Percentiles rank a stretch among this genome's conserved stretches.
These are phyloP conservation scores for Pyrenochaeta sp. DNA, from an alignment of 2,329 filamentous ascomycete genomes.

Conservation along the genomic window DNA sequence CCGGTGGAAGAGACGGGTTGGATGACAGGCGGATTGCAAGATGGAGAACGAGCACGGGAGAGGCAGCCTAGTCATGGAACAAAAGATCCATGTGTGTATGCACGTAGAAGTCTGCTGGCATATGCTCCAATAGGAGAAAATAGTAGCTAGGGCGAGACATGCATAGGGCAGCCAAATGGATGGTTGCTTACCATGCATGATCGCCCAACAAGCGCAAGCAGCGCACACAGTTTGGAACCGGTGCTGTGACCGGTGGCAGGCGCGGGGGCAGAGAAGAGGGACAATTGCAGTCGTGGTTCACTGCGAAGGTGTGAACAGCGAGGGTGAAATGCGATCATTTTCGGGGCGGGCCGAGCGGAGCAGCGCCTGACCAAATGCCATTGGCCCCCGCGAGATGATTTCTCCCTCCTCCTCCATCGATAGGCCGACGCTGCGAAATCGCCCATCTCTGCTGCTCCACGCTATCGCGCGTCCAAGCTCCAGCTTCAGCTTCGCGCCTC, in stretches of 20 bases:
- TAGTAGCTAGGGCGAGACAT: slow-evolving; percentile 14
- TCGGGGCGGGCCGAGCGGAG: slow-evolving; percentile 1
- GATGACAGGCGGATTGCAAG: background rate
- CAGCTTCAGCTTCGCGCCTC: slow-evolving; percentile 1
- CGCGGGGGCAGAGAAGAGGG: too few relatives aligned
- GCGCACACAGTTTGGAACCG: background rate
- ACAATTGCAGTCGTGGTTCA: too few relatives aligned
- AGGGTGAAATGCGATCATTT: background rate
- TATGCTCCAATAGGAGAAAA: slow-evolving; percentile 38
- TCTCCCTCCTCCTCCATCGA: background rate
- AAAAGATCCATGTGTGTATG: background rate
- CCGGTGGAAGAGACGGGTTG: background rate
- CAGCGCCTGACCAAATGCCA: background rate
- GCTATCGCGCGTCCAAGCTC: slow-evolving; percentile 3
- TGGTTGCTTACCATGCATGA: slow-evolving; percentile 27
- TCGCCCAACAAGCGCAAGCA: slow-evolving; percentile 13
- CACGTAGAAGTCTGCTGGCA: background rate
- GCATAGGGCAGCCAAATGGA: slow-evolving; percentile 40
- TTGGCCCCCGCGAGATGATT: background rate
- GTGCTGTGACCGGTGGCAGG: slow-evolving; percentile 2
- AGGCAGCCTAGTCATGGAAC: background rate
- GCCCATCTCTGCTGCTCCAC: background rate
- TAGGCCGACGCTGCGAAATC: background rate
- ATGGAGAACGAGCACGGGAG: background rate
- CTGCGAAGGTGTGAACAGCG: background rate